Evolutionary conservation across 768 basidiomycete genomes (phyloP), one percentile per base, ranked within the genome.

Genomic region (Coprinopsis cinerea): DNA sequence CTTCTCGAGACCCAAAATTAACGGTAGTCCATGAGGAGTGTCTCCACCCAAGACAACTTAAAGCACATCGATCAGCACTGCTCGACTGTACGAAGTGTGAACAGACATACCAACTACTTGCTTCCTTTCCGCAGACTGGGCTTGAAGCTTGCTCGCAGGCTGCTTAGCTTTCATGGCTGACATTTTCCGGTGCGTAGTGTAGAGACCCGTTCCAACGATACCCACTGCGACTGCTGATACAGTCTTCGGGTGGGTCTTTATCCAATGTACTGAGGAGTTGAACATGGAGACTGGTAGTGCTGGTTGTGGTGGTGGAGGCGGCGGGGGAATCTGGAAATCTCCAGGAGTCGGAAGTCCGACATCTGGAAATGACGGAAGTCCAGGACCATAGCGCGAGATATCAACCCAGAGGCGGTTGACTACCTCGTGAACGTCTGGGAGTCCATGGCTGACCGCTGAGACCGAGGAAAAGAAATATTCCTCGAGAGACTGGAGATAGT

Each of bases 41-140:
- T 93, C 92, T 7, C 84, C 92, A 23, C 92, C 92, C 34, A 92
- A 75, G 23, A 92, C 76, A 30, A 92, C 88, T 90, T 55, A 18
- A 28, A 49, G 22, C 18, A 18, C 10, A 58, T 47, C 45, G 35
- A 51, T 48, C 14, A 43, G 25, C 39, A 53, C 42, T 25, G 48
- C 37, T 3, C 43, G 43, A 37, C n/a, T n/a, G n/a, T n/a, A n/a
- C n/a, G n/a, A n/a, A n/a, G n/a, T 45, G 18, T 5, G 24, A 48
- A 4, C 20, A 2, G 6, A 71, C 82, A 53, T 44, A 87, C 87
- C 82, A 48, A 89, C 77, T 32, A 85, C 85, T 59, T 85, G 83
- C 52, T 81, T 75, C 53, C 75, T 74, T 51, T 85, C 83, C 14
- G 34, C 66, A 64, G 60, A 48, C 62, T 54, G 41, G 22, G 41